Evolutionary conservation across 2,329 filamentous ascomycete species (phyloP), one percentile per base, ranked within the genome.

Genomic region (Fusarium austroafricanum): DNA sequence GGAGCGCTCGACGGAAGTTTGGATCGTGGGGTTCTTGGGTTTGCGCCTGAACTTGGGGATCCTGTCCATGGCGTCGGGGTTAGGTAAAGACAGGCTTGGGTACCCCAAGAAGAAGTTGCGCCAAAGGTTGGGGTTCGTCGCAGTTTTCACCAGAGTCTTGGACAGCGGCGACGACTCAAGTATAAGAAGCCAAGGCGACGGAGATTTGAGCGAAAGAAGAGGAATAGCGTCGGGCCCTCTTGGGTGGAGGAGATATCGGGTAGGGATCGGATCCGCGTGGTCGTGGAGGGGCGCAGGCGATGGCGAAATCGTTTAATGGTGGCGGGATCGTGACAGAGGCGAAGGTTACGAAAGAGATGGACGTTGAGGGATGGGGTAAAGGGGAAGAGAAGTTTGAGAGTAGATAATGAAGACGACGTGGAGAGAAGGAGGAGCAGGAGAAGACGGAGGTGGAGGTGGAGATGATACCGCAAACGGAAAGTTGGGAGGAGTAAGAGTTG

Each of bases 31-130:
- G 17, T 77, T 79, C 75, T 81, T 82, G 40, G 79, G 80, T 72
- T 81, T 82, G 61, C 81, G 80, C 53, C 80, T 79, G 51, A 82
- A 77, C 68, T 79, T 78, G 49, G 80, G 77, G 56, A 82, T 76
- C 69, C 78, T 80, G 68, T 82, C 80, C 80, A 82, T 82, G 63
- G 65, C 60, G 55, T 64, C 44, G 51, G 31, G 52, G 37, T 53
- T 40, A 28, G 55, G 43, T 40, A 43, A 42, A 55, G 61, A 63
- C 44, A 51, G 60, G 37, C 39, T 65, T 59, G 61, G 43, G 42
- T 47, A 55, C 61, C 55, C 64, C 49, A 46, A 45, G 49, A 55
- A 67, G 40, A 55, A 55, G 49, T 35, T 56, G 40, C 68, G 58
- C 46, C 55, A 35, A 42, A 50, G 59, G 61, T 49, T 61, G 45